Evolutionary conservation across 2,329 filamentous ascomycete species (phyloP), one percentile per base, ranked within the genome.

Genomic region (Hypoxylon sp.): DNA sequence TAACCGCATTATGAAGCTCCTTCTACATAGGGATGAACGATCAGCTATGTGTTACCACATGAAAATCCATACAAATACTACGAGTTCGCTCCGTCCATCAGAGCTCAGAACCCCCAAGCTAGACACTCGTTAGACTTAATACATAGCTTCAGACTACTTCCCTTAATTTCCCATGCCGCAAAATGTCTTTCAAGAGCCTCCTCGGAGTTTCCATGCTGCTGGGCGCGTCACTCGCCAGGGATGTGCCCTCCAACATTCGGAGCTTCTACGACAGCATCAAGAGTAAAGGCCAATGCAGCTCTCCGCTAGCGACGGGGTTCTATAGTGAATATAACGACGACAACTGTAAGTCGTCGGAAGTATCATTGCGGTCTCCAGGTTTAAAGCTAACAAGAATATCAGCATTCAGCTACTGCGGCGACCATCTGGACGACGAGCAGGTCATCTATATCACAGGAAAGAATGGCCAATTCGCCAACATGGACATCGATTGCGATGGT

Each of bases 401-500:
- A 66, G 63, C 71, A 53, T 74, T 72, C 43, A 69, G 69, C 9
- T 85, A 85, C 75, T 85, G 83, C 71, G 81, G 80, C 23, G 82
- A 85, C 71, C 78, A 80, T 61, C 69, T 79, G 2, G 13, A 62
- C 10, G 67, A 76, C 19, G 59, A 69, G 17, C 77, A 77, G 36
- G 75, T 81, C 19, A 78, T 87, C 63, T 86, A 82, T 75, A 73
- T 86, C 46, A 79, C 81, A 49, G 82, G 82, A 6, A 75, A 74
- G 0, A 72, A 75, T 9, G 78, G 79, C 2, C 75, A 80, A 23
- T 79, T 87, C 50, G 82, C 81, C 6, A 84, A 88, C 74, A 86
- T 89, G 82, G 86, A 89, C 64, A 80, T 89, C 46, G 87, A 89
- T 77, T 89, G 87, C 69, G 86, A 89, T 65, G 86, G 87, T 1